Evolutionary conservation across 73 alveolate species (phyloP).

Genomic region (Uronychia binucleata): DNA sequence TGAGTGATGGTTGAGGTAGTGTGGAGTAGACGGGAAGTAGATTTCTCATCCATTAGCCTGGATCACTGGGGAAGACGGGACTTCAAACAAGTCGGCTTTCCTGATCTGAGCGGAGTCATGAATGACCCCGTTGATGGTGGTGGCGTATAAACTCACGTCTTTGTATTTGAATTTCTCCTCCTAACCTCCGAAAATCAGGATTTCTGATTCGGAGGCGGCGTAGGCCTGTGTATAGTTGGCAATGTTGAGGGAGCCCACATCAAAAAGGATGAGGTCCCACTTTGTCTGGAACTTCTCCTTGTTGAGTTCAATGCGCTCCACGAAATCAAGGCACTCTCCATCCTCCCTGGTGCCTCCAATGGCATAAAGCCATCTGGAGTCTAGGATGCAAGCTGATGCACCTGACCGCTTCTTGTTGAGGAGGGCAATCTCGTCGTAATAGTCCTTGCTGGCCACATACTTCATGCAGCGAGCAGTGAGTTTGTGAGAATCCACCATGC

Average conservation of each 20-base stretch:
- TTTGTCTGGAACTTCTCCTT: constrained; percentile 3
- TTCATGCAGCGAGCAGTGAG: constrained; percentile 23
- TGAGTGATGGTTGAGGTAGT: no score
- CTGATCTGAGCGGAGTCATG: constrained; percentile 12
- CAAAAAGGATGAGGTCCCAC: constrained; percentile 32
- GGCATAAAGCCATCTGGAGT: constrained; percentile 16
- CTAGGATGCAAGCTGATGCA: constrained; percentile 2
- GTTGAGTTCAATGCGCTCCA: not conserved
- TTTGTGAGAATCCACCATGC: constrained; percentile 4
- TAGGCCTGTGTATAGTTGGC: constrained; percentile 8
- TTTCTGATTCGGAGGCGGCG: constrained; percentile 16
- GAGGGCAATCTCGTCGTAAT: constrained; percentile 18
- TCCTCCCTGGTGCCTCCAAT: constrained; percentile 23
- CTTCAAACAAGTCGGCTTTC: constrained; percentile 29
- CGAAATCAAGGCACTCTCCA: not conserved
- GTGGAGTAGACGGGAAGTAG: no score
- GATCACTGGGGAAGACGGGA: no score
- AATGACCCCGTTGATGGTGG: constrained; percentile 7
- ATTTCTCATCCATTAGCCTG: no score
- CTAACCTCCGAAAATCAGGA: constrained; percentile 36
- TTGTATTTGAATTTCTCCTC: constrained; percentile 16
- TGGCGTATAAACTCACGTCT: constrained; percentile 32
- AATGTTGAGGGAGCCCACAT: constrained; percentile 18
- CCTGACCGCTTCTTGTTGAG: constrained; percentile 32
- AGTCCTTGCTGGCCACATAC: not conserved